phyloP scores from a whole-genome alignment of 352 stramenopile species.

The Pythium phragmiticola region DNA sequence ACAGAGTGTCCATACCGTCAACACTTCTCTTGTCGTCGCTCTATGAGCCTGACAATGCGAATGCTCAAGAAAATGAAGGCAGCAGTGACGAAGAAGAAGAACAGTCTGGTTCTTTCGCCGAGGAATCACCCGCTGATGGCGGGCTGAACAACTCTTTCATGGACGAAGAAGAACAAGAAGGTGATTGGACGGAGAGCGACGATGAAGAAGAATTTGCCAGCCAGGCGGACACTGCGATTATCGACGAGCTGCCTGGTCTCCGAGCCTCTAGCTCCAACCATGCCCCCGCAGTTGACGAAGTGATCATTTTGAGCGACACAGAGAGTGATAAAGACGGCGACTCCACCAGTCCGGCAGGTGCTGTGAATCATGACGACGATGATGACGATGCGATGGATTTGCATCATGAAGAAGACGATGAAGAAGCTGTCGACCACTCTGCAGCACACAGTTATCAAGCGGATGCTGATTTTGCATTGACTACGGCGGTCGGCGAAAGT shows the following conservation, averaged over 20 bases:
- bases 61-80: background rate
- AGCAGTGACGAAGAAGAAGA: background rate
- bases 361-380: background rate
- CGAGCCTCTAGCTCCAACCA: background rate
- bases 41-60: background rate
- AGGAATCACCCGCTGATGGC: background rate
- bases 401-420: background rate
- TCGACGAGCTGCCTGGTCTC: conserved; percentile 5
- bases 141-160: conserved; percentile 10
- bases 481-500: background rate
- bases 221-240: background rate
- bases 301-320: conserved; percentile 15
- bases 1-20: background rate
- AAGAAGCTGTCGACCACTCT: background rate
- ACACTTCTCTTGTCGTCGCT: background rate
- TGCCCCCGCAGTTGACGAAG: background rate
- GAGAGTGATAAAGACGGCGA: conserved; percentile 11
- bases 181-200: conserved; percentile 14
- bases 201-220: background rate
- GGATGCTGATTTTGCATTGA: background rate
- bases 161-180: background rate
- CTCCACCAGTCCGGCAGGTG: background rate
- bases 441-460: background rate
- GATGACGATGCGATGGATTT: background rate
- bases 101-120: background rate